phyloP scores from a whole-genome alignment of 73 alveolate species.

The Symbiodinium natans region DNA sequence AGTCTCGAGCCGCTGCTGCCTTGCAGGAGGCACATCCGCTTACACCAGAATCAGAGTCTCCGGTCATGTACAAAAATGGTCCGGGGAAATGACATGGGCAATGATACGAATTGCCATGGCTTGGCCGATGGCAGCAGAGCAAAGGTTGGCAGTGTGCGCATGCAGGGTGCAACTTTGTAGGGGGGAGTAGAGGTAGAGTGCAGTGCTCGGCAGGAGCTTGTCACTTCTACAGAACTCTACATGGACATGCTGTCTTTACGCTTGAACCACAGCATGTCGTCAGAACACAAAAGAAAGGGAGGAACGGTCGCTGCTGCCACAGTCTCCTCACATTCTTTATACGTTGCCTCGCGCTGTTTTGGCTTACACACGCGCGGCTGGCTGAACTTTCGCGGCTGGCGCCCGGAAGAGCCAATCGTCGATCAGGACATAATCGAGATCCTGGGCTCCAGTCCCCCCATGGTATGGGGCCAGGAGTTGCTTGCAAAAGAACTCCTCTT shows the following conservation, averaged over 20 bases:
- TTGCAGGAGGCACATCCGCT: background rate
- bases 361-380: background rate
- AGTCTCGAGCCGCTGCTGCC: constrained; percentile 92
- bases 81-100: background rate
- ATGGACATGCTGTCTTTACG: too few species aligned
- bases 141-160: background rate
- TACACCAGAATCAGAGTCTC: background rate
- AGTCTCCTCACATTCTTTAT: too few species aligned
- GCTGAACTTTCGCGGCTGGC: background rate
- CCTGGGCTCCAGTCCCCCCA: background rate
- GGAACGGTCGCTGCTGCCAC: too few species aligned
- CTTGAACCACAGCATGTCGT: too few species aligned
- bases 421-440: constrained; percentile 26
- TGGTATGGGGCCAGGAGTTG: too few species aligned
- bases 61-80: background rate
- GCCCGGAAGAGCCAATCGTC: constrained; percentile 37
- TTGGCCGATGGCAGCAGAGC: background rate
- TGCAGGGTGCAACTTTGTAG: background rate
- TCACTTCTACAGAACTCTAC: too few species aligned
- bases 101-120: constrained; percentile 77
- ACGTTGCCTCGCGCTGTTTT: background rate
- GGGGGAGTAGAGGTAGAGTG: background rate
- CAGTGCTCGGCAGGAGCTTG: too few species aligned
- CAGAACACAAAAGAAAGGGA: too few species aligned
- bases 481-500: too few species aligned